Evolutionary conservation across 371 early-diverging fungal species (phyloP).

Genomic region (Syncephalastrum monosporum): DNA sequence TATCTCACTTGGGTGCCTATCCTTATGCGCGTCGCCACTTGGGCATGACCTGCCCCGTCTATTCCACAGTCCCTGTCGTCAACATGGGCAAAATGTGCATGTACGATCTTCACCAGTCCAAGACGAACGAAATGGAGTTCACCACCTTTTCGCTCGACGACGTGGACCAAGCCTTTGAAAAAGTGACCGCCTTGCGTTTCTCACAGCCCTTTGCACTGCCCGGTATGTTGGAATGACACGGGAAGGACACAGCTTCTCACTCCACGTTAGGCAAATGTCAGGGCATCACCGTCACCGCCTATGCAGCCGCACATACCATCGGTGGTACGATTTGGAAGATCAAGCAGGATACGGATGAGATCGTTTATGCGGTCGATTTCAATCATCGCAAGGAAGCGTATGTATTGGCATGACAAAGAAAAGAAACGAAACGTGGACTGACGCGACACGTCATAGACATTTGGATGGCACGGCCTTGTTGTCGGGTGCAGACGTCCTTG

Average conservation of each 20-base stretch:
- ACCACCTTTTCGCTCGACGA: constrained; percentile 69
- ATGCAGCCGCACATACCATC: constrained; percentile 94
- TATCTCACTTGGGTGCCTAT: constrained; percentile 89
- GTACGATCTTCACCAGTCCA: constrained; percentile 75
- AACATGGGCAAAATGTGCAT: constrained; percentile 91
- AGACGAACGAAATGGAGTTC: constrained; percentile 71
- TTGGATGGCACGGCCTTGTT: constrained; percentile 80
- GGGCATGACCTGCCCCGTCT: constrained; percentile 86
- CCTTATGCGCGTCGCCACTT: constrained; percentile 80
- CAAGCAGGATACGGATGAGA: constrained; percentile 88
- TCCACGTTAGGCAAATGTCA: constrained; percentile 65
- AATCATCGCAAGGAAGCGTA: constrained; percentile 95
- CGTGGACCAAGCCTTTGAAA: constrained; percentile 84
- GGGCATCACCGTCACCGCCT: constrained; percentile 90
- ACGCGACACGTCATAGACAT: constrained; percentile 55
- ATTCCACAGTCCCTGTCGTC: constrained; percentile 92
- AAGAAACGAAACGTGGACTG: neutral
- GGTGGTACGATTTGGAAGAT: constrained; percentile 99
- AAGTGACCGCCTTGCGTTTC: constrained; percentile 83
- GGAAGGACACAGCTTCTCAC: neutral
- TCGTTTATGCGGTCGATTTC: constrained; percentile 95
- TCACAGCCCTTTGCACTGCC: constrained; percentile 83
- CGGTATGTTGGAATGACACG: constrained; percentile 33
- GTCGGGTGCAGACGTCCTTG: constrained; percentile 70
- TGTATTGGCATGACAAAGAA: constrained; percentile 5